Evolutionary conservation across 176 grass and related monocot species (phyloP).

Genomic region (Triticum timopheevii): DNA sequence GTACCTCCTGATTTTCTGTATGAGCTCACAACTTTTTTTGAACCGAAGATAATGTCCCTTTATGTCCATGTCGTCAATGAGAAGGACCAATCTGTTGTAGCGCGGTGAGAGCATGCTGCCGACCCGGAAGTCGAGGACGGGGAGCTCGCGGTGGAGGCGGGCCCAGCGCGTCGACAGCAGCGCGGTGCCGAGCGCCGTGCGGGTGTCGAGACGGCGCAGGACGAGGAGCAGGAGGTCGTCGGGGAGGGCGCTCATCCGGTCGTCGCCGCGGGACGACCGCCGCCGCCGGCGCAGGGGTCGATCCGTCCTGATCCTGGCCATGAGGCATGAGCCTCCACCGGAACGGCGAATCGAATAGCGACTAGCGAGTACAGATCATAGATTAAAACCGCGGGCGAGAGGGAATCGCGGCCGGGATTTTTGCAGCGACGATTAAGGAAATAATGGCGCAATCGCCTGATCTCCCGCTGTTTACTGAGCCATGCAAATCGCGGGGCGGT

Average conservation of each 20-base stretch:
- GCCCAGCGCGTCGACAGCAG: slow-evolving; percentile 10
- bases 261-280: neutral
- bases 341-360: neutral
- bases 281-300: neutral
- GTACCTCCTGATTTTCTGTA: neutral
- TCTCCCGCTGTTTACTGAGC: no score
- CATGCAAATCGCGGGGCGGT: no score
- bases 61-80: neutral
- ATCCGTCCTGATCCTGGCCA: neutral
- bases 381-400: no score
- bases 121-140: neutral
- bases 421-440: no score
- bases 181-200: neutral
- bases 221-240: slow-evolving; percentile 22
- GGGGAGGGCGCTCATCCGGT: neutral
- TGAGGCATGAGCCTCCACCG: neutral
- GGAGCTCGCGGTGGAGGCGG: neutral
- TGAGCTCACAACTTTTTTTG: neutral
- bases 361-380: neutral
- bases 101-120: neutral
- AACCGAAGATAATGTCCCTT: neutral
- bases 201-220: slow-evolving; percentile 11
- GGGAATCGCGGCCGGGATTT: no score
- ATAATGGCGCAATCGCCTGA: no score
- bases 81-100: neutral